These are phyloP conservation scores for Aspergillus heteromorphus DNA, from an alignment of 495 filamentous ascomycete species.

Conservation along the genomic window DNA sequence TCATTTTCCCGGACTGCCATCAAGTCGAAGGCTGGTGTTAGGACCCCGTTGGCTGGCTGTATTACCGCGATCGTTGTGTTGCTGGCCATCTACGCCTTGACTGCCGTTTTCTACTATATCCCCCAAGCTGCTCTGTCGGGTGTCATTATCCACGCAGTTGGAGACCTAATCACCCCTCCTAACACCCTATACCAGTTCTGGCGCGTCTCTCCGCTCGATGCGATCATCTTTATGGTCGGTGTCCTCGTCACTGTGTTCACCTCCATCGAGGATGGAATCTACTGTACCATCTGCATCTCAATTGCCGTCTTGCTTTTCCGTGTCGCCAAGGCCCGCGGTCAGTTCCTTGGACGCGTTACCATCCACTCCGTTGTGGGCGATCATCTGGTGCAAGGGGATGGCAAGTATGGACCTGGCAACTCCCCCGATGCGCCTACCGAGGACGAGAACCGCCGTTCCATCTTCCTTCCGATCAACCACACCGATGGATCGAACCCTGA, in stretches of 20 bases:
- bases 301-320: conserved; percentile 79
- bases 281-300: conserved; percentile 73
- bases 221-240: conserved; percentile 89
- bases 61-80: conserved; percentile 87
- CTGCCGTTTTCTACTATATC: conserved; percentile 93
- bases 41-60: conserved; percentile 85
- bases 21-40: conserved; percentile 95
- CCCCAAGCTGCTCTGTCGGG: conserved; percentile 79
- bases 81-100: conserved; percentile 89
- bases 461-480: conserved; percentile 89
- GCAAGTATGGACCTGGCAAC: conserved; percentile 52
- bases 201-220: conserved; percentile 84
- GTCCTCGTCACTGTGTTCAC: conserved; percentile 87
- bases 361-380: conserved; percentile 89
- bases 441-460: conserved; percentile 50
- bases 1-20: conserved; percentile 98
- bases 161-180: conserved; percentile 89
- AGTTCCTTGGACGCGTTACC: conserved; percentile 83
- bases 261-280: conserved; percentile 88
- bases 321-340: conserved; percentile 75
- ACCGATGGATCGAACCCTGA: conserved; percentile 87
- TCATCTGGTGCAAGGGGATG: conserved; percentile 60
- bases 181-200: conserved; percentile 96
- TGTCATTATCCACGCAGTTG: conserved; percentile 97
- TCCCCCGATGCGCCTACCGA: conserved; percentile 23